Evolutionary conservation across 345 rosid species (phyloP), one percentile per base, ranked within the genome.

Genomic region (Citrus cavaleriei): DNA sequence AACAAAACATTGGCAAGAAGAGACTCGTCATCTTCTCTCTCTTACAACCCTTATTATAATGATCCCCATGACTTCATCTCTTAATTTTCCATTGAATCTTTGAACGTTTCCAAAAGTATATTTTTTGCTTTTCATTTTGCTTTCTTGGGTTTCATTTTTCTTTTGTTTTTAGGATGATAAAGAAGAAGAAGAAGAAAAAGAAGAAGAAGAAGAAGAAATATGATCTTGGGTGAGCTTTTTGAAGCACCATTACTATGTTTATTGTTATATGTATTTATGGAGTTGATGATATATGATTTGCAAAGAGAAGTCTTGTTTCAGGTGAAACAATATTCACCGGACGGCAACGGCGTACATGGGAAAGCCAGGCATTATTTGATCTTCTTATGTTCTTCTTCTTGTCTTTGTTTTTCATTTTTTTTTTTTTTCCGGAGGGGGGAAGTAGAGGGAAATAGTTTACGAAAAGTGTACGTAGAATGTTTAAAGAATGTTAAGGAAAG

Each of bases 291-390:
- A 28, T 49, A 5, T 24, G 51, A 73, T 54, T 40, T 25, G 57
- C 68, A 60, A 38, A 40, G 63, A 38, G 62, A 67, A 54, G 38
- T 40, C 14, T n/a, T 65, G 28, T 70, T 66, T 55, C 22, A 46
- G 60, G 77, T 38, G 70, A 74, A 69, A n/a, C 77, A 70, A 72
- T 38, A 25, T 63, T 66, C 54, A 68, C n/a, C n/a, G 46, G 27
- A 67, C 71, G 85, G 87, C 85, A 27, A 67, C 74, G 87, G 87
- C 85, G 79, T 85, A 85, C 85, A 85, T 64, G 87, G 87, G 85
- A 80, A 82, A 73, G 85, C 87, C 87, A 82, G 87, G 87, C 87
- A 85, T 77, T 85, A 85, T 77, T 77, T 68, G 66, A 57, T 77
- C 46, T 16, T 70, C 59, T n/a, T 57, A 14, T 32, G 40, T 54